Conservation (phyloP, 371 early-diverging fungal species). For the Zychaea mexicana region DNA sequence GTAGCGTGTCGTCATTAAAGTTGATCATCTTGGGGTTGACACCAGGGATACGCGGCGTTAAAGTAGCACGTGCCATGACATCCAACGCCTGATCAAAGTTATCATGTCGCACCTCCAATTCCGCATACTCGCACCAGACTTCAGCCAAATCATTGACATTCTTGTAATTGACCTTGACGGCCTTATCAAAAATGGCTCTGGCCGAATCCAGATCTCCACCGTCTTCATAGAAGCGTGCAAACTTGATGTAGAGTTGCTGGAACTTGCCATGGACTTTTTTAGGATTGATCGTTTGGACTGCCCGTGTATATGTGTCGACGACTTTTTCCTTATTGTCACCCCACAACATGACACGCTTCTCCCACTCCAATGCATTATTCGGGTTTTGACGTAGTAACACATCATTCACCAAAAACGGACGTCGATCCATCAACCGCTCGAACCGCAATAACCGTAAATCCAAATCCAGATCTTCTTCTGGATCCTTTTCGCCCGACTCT, state of each 20-base stretch:
- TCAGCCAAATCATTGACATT: conserved; percentile 86
- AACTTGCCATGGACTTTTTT: conserved; percentile 82
- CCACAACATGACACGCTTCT: conserved; percentile 79
- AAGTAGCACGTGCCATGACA: conserved; percentile 80
- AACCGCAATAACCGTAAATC: conserved; percentile 86
- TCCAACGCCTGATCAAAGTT: conserved; percentile 69
- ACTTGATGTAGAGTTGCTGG: conserved; percentile 82
- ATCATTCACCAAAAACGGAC: conserved; percentile 95
- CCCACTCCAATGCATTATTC: conserved; percentile 92
- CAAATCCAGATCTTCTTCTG: conserved; percentile 70
- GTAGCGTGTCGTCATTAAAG: conserved; percentile 66
- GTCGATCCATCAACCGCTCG: conserved; percentile 89
- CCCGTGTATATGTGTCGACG: conserved; percentile 79
- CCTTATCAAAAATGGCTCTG: conserved; percentile 84
- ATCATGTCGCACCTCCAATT: conserved; percentile 85
- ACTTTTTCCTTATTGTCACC: conserved; percentile 62
- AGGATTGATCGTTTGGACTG: conserved; percentile 77
- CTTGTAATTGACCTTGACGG: conserved; percentile 78
- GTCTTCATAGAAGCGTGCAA: conserved; percentile 83
- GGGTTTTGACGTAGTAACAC: conserved; percentile 93
- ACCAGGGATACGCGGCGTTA: conserved; percentile 49
- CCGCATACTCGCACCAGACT: conserved; percentile 93
- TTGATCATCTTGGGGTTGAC: conserved; percentile 49
- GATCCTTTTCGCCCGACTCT: conserved; percentile 49
- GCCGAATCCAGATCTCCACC: conserved; percentile 66